Evolutionary conservation across 345 rosid species (phyloP).

Genomic region (Euclidium syriacum): DNA sequence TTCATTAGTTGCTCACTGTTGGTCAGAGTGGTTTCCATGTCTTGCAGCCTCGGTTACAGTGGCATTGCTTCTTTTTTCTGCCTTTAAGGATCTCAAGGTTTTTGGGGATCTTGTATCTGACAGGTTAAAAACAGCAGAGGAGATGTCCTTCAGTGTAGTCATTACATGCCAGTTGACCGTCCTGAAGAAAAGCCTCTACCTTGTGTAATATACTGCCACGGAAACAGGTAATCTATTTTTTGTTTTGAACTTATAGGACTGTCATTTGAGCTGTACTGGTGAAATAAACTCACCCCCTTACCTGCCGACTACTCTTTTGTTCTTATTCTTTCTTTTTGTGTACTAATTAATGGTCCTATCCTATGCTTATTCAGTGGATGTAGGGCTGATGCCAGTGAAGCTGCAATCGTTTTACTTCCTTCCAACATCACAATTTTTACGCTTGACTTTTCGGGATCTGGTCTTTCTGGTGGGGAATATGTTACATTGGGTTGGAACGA

Average conservation of each 20-base stretch:
- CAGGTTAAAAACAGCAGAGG: slow-evolving; percentile 80
- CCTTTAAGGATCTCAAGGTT: slow-evolving; percentile 35
- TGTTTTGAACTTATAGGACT: neutral
- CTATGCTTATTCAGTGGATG: slow-evolving; percentile 26
- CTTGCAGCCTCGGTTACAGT: neutral
- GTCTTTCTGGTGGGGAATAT: slow-evolving; percentile 81
- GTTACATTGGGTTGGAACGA: slow-evolving; percentile 89
- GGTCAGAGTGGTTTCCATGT: neutral
- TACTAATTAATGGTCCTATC: neutral
- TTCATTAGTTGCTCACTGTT: neutral
- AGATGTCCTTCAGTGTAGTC: slow-evolving; percentile 78
- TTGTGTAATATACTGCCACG: slow-evolving; percentile 96
- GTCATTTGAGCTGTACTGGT: neutral
- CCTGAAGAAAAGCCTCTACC: slow-evolving; percentile 78
- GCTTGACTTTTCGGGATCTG: slow-evolving; percentile 94
- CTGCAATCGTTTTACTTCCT: slow-evolving; percentile 81
- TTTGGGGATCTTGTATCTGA: slow-evolving; percentile 21
- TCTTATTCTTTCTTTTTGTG: neutral
- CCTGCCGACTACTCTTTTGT: neutral
- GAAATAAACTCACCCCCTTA: neutral
- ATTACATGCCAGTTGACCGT: slow-evolving; percentile 65
- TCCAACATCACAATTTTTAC: slow-evolving; percentile 87
- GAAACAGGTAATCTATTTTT: slow-evolving; percentile 56
- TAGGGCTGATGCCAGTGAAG: slow-evolving; percentile 41
- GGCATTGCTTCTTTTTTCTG: neutral